A percentile compares a stretch with the other conserved stretches of the same genome.
Evolutionary conservation across 163 green algal genomes (phyloP).

Genomic region (Prototheca wickerhamii): DNA sequence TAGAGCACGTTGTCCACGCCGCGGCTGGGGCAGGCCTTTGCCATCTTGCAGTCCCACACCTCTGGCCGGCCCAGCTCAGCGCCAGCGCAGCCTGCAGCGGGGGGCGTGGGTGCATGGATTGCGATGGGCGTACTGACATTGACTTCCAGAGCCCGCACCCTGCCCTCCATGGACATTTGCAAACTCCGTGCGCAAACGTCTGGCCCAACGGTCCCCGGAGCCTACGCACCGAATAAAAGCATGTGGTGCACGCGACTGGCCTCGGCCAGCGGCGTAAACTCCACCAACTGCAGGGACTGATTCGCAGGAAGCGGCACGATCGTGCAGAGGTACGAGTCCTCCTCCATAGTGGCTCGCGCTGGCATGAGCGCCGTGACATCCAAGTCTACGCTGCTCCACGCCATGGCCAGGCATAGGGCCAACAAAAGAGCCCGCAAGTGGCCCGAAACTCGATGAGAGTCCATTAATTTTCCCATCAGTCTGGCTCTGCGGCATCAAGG

Average conservation of each 20-base stretch:
- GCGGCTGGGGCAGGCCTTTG: conserved; percentile 17
- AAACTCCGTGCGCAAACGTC: too few relatives aligned
- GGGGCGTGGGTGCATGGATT: too few relatives aligned
- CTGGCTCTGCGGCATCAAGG: too few relatives aligned
- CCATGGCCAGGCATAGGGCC: too few relatives aligned
- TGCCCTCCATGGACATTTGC: too few relatives aligned
- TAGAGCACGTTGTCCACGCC: conserved; percentile 51
- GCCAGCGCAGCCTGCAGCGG: conserved; percentile 30
- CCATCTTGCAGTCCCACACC: conserved; percentile 43
- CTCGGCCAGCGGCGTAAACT: conserved; percentile 47
- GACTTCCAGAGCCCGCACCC: too few relatives aligned
- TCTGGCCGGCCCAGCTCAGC: background rate
- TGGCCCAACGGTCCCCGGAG: background rate
- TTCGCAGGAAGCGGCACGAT: conserved; percentile 36
- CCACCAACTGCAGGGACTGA: conserved; percentile 53
- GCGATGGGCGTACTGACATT: too few relatives aligned
- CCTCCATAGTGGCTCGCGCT: conserved; percentile 1
- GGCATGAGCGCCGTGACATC: conserved; percentile 31
- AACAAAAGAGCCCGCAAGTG: too few relatives aligned
- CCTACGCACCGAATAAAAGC: conserved; percentile 63
- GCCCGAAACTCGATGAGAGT: too few relatives aligned
- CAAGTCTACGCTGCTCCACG: too few relatives aligned
- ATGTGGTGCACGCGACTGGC: conserved; percentile 74
- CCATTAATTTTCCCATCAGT: too few relatives aligned
- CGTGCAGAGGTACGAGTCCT: conserved; percentile 63